A percentile compares a stretch with the other conserved stretches of the same genome.
Conservation (phyloP, 108 stramenopile species). For the Nannochloropsis salina region DNA sequence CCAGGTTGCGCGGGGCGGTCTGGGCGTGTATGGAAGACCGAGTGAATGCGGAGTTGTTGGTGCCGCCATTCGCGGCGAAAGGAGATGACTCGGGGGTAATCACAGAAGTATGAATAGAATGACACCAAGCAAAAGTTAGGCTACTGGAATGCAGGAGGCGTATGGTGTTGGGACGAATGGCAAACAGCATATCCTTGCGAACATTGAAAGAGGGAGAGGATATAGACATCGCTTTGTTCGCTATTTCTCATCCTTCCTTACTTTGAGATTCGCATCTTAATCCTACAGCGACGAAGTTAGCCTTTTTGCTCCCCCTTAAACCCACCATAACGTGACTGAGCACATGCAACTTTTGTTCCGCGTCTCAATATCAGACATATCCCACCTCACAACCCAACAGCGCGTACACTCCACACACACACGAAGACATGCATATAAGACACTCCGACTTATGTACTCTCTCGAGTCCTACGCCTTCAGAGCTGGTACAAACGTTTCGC, state of each 20-base stretch:
- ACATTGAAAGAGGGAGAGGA: background rate
- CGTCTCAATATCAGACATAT: background rate
- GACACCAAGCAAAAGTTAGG: background rate
- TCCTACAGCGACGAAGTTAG: too few relatives aligned
- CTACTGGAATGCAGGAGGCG: background rate
- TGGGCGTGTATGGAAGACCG: background rate
- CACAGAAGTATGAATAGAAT: background rate
- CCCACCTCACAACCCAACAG: background rate
- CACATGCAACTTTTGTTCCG: background rate
- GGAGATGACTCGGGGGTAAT: background rate
- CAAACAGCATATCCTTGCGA: background rate
- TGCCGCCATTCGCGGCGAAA: background rate
- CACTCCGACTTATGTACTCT: background rate
- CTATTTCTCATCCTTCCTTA: background rate
- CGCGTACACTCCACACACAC: background rate
- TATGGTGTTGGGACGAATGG: background rate
- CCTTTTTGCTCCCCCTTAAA: too few relatives aligned
- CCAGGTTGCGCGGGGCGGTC: background rate
- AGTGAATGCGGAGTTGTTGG: conserved; percentile 10
- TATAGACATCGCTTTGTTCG: background rate
- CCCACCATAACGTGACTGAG: too few relatives aligned
- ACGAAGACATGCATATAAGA: background rate
- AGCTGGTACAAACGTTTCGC: background rate
- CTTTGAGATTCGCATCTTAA: background rate
- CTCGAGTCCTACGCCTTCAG: background rate